A percentile compares a stretch with the other conserved stretches of the same genome.
phyloP scores from a whole-genome alignment of 2,329 filamentous ascomycete species.

The Venturia nashicola region DNA sequence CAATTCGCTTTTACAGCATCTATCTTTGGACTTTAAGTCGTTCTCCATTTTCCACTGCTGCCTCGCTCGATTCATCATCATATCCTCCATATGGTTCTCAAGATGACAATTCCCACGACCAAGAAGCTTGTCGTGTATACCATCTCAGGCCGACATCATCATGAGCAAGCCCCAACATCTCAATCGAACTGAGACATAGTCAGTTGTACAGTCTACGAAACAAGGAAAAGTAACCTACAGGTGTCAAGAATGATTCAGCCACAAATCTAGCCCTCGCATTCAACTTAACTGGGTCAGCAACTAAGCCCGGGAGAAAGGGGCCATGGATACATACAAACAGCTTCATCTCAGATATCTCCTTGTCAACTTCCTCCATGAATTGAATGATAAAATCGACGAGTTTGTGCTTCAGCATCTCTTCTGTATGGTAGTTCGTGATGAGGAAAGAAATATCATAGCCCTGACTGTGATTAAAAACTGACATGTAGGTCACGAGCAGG shows the following conservation, averaged over 20 bases:
- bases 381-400: slow-evolving; percentile 98
- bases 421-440: slow-evolving; percentile 97
- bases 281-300: slow-evolving; percentile 46
- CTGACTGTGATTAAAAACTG: slow-evolving; percentile 29
- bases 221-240: slow-evolving; percentile 22
- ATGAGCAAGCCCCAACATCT: neutral
- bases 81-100: neutral
- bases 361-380: slow-evolving; percentile 99
- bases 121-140: neutral
- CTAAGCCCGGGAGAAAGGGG: neutral
- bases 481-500: slow-evolving; percentile 3
- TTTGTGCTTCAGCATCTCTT: slow-evolving; percentile 98
- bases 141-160: neutral
- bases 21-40: neutral
- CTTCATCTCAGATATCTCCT: slow-evolving; percentile 99
- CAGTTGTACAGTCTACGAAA: neutral
- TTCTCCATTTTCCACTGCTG: neutral
- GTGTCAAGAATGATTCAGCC: slow-evolving; percentile 94
- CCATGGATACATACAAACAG: slow-evolving; percentile 62
- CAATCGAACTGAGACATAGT: neutral
- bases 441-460: slow-evolving; percentile 98
- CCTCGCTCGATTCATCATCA: neutral
- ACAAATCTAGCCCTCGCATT: slow-evolving; percentile 96
- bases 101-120: neutral
- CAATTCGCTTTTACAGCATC: neutral